Conservation (phyloP, 176 grass and related monocot species). For the Oryza longistaminata region DNA sequence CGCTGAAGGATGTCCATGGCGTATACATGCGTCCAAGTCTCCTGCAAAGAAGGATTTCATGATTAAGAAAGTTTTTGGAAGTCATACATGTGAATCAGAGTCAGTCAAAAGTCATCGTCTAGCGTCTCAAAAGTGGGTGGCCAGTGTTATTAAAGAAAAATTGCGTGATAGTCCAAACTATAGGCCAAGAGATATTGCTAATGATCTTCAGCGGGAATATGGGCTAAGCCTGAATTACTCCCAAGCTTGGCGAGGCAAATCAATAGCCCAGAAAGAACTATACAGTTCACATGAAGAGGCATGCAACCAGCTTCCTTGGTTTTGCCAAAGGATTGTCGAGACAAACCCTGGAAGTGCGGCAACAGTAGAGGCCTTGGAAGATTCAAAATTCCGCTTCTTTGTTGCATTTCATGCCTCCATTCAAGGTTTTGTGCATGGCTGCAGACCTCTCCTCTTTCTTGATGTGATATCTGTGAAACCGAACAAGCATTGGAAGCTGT, state of each 20-base stretch:
- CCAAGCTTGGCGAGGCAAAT: constrained; percentile 78
- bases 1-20: constrained; percentile 57
- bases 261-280: constrained; percentile 71
- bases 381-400: constrained; percentile 69
- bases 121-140: constrained; percentile 71
- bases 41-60: constrained; percentile 60
- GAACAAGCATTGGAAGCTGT: constrained; percentile 59
- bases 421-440: constrained; percentile 78
- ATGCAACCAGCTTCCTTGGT: constrained; percentile 71
- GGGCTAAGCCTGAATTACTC: constrained; percentile 69
- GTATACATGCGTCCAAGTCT: constrained; percentile 68
- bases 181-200: constrained; percentile 76
- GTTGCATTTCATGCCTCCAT: constrained; percentile 72
- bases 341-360: constrained; percentile 77
- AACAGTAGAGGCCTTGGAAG: constrained; percentile 51
- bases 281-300: constrained; percentile 67
- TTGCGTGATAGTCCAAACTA: constrained; percentile 67
- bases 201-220: constrained; percentile 68
- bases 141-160: constrained; percentile 81
- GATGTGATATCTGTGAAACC: constrained; percentile 67
- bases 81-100: constrained; percentile 67
- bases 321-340: constrained; percentile 59
- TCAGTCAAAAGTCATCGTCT: constrained; percentile 55
- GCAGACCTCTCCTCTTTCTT: constrained; percentile 69
- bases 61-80: constrained; percentile 73